These are phyloP conservation scores for Torulaspora quercuum DNA, from an alignment of 805 yeast genomes.

Conservation along the genomic window DNA sequence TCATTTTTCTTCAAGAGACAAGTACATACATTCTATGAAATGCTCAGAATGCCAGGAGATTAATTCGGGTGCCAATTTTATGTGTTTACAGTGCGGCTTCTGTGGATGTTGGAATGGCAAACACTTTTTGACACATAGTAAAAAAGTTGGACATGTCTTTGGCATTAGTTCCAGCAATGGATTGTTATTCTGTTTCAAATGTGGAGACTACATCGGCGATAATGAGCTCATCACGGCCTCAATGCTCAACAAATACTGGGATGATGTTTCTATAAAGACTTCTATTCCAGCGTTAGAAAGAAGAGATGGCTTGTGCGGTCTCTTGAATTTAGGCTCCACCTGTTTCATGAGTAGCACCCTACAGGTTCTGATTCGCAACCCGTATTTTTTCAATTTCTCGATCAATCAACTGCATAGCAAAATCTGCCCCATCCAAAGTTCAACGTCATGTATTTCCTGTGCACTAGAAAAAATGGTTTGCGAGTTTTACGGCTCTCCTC, in stretches of 20 bases:
- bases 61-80: slow-evolving; percentile 40
- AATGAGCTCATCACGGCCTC: slow-evolving; percentile 39
- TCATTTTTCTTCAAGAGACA: slow-evolving; percentile 22
- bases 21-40: slow-evolving; percentile 24
- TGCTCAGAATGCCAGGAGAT: slow-evolving; percentile 33
- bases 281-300: slow-evolving; percentile 42
- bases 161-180: slow-evolving; percentile 70
- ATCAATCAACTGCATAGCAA: slow-evolving; percentile 43
- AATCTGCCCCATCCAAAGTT: slow-evolving; percentile 29
- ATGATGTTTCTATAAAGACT: slow-evolving; percentile 23
- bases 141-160: slow-evolving; percentile 48
- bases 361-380: slow-evolving; percentile 88
- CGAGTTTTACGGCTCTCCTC: slow-evolving; percentile 63
- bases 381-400: slow-evolving; percentile 73
- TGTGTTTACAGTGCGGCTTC: slow-evolving; percentile 76
- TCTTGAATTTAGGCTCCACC: slow-evolving; percentile 93
- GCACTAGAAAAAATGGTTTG: slow-evolving; percentile 75
- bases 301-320: slow-evolving; percentile 77
- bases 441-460: slow-evolving; percentile 67
- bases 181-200: slow-evolving; percentile 71
- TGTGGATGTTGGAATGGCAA: slow-evolving; percentile 60
- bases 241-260: slow-evolving; percentile 29
- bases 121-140: slow-evolving; percentile 49
- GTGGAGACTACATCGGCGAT: slow-evolving; percentile 69
- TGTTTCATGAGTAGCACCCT: slow-evolving; percentile 94